Conservation (phyloP, 345 rosid genomes). For the Nephelium lappaceum region DNA sequence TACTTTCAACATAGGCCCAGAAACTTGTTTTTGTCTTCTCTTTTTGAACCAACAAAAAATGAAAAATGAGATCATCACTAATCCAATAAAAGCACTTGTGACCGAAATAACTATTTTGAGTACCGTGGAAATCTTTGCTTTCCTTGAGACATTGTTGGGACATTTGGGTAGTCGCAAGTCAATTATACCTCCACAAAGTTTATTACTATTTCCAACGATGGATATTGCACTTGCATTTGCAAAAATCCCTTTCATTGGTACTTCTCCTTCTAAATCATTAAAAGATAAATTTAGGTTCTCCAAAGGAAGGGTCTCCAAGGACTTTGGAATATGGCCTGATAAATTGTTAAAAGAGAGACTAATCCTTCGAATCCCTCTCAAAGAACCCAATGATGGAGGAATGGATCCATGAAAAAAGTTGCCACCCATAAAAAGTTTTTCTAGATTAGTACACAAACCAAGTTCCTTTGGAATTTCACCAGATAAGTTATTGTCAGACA, state of each 20-base stretch:
- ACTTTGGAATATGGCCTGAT: conserved; percentile 23
- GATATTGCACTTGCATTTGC: conserved; percentile 17
- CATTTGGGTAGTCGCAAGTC: conserved; percentile 22
- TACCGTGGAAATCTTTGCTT: neutral
- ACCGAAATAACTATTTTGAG: conserved; percentile 12
- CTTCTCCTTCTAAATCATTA: conserved; percentile 26
- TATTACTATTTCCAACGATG: conserved; percentile 21
- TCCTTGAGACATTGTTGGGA: neutral
- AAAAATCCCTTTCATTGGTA: conserved; percentile 33
- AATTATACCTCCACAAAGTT: conserved; percentile 22
- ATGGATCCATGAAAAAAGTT: conserved; percentile 20
- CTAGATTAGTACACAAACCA: conserved; percentile 13
- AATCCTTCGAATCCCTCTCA: neutral
- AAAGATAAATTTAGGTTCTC: conserved; percentile 26
- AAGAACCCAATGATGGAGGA: neutral
- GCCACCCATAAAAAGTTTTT: neutral
- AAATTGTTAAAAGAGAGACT: conserved; percentile 3
- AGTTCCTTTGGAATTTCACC: conserved; percentile 16
- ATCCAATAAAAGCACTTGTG: neutral
- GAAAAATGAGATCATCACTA: neutral
- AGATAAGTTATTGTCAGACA: conserved; percentile 1
- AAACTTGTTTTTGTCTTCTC: neutral
- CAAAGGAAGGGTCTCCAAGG: conserved; percentile 8
- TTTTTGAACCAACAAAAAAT: neutral
- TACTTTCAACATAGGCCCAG: neutral